phyloP scores from a whole-genome alignment of 192 early-diverging fungal species.

The Glomus cerebriforme region DNA sequence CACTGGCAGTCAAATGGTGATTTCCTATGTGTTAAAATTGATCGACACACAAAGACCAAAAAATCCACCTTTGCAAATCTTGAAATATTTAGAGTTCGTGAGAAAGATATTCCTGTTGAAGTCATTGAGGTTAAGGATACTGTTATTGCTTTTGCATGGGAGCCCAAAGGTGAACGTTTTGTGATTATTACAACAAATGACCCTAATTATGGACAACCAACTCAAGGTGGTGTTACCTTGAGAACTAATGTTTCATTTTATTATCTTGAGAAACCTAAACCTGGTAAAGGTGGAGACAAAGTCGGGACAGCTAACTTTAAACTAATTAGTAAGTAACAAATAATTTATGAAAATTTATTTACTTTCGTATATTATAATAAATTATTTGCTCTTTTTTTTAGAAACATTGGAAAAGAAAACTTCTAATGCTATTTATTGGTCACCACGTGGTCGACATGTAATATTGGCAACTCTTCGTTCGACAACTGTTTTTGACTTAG shows the following conservation, averaged over 20 bases:
- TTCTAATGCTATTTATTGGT: conserved; percentile 87
- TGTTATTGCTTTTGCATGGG: conserved; percentile 92
- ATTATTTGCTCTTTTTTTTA: conserved; percentile 13
- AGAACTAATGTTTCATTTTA: conserved; percentile 82
- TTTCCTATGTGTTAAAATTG: conserved; percentile 91
- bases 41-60: conserved; percentile 89
- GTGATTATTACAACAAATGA: conserved; percentile 84
- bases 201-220: conserved; percentile 47
- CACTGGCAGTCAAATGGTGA: conserved; percentile 91
- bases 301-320: conserved; percentile 65
- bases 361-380: background rate
- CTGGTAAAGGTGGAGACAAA: conserved; percentile 62
- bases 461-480: conserved; percentile 84
- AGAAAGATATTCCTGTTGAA: conserved; percentile 96
- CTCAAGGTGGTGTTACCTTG: conserved; percentile 52
- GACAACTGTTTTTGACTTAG: conserved; percentile 73
- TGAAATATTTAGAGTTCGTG: conserved; percentile 91
- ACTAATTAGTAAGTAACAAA: conserved; percentile 59
- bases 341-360: no score
- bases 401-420: conserved; percentile 80
- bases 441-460: conserved; percentile 92
- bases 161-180: conserved; percentile 90
- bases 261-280: conserved; percentile 64
- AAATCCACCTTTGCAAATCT: conserved; percentile 86
- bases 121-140: conserved; percentile 73